Conservation (phyloP, 139 green algal genomes). For the Edaphochlamys debaryana region DNA sequence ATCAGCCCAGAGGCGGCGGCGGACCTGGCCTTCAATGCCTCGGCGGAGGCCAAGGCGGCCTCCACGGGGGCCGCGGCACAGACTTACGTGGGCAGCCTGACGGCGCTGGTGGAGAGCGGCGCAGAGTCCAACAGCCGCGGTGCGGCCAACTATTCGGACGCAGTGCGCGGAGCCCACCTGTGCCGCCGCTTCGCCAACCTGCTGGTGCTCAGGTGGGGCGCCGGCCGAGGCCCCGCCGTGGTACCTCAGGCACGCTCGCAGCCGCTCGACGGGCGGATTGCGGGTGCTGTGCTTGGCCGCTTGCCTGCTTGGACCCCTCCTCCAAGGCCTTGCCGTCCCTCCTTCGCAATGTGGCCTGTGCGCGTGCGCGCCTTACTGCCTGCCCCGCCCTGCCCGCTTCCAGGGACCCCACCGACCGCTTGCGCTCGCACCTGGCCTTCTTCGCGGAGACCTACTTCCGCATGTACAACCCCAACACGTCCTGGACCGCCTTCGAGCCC, state of each 20-base stretch:
- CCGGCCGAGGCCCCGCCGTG: no score
- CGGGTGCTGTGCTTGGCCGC: no score
- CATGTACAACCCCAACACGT: neutral
- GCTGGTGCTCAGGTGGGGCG: neutral
- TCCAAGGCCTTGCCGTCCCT: no score
- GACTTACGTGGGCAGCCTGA: neutral
- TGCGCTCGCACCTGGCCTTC: constrained; percentile 27
- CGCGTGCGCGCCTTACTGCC: no score
- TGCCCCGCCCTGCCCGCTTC: neutral
- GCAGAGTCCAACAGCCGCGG: neutral
- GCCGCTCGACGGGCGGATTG: no score
- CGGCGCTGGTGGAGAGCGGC: neutral
- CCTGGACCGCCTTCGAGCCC: neutral
- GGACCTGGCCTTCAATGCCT: no score
- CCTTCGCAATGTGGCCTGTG: no score
- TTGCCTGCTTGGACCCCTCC: no score
- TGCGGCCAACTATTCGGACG: neutral
- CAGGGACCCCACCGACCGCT: constrained; percentile 10
- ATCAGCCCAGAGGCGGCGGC: no score
- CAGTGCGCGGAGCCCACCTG: neutral
- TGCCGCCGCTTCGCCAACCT: constrained; percentile 13
- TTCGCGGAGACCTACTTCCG: neutral
- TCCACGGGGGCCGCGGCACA: no score
- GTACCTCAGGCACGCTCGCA: no score
- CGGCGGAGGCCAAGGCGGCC: no score